Percentiles rank a stretch among this genome's conserved stretches.
phyloP scores from a whole-genome alignment of 2,329 filamentous ascomycete genomes.

The Verticillium alfalfae region DNA sequence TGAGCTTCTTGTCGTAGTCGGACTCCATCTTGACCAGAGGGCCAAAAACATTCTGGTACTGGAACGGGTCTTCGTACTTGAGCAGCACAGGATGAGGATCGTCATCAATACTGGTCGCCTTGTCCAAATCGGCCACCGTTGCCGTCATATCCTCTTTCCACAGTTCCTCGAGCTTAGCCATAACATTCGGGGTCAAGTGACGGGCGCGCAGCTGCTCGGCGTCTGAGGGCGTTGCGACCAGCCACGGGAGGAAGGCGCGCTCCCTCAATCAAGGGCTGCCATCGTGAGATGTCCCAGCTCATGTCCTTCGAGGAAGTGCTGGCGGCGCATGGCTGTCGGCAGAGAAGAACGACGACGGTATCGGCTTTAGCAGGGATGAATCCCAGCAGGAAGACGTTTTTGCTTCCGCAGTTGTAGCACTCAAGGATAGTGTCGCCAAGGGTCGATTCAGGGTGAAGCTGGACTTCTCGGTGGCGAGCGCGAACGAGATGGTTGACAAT shows the following conservation, averaged over 20 bases:
- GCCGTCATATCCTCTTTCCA: conserved; percentile 94
- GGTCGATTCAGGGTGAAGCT: conserved; percentile 87
- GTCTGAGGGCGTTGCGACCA: conserved; percentile 82
- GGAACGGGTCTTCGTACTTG: conserved; percentile 94
- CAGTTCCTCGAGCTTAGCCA: conserved; percentile 93
- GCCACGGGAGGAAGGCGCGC: conserved; percentile 89
- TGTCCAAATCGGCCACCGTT: conserved; percentile 87
- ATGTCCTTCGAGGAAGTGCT: conserved; percentile 97
- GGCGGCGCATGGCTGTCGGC: conserved; percentile 91
- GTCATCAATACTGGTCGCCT: conserved; percentile 85
- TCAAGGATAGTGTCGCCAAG: conserved; percentile 94
- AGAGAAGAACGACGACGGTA: conserved; percentile 93
- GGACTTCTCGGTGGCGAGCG: conserved; percentile 96
- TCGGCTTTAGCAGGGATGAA: conserved; percentile 99
- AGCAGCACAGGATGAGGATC: conserved; percentile 89
- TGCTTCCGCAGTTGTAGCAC: conserved; percentile 99
- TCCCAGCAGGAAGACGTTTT: conserved; percentile 94
- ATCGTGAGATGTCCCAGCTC: conserved; percentile 98
- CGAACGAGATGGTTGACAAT: conserved; percentile 98
- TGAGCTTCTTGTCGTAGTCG: conserved; percentile 97
- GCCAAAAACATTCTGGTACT: conserved; percentile 98
- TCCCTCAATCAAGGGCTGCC: conserved; percentile 98
- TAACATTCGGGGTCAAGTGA: conserved; percentile 88
- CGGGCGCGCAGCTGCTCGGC: conserved; percentile 93
- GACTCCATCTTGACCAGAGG: conserved; percentile 98